Evolutionary conservation across 306 rosid genomes (phyloP).

Genomic region (Trichosanthes cucumerina): DNA sequence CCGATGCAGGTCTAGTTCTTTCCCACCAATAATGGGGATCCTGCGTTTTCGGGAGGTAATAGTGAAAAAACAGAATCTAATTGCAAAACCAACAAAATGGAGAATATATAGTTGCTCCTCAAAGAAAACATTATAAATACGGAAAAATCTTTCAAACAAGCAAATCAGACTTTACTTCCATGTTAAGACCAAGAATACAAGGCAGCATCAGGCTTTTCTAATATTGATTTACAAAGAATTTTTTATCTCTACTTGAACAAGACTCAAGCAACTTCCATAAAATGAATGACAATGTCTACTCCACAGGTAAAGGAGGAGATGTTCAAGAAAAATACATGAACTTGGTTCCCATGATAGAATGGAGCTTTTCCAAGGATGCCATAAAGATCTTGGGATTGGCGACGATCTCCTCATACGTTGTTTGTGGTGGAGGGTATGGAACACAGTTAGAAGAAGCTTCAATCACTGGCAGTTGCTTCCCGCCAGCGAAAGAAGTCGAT

Average conservation of each 20-base stretch:
- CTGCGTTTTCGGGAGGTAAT: slow-evolving; percentile 21
- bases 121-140: neutral
- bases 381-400: slow-evolving; percentile 45
- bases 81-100: neutral
- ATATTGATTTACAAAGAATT: neutral
- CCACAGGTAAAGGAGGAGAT: neutral
- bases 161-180: neutral
- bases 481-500: slow-evolving; percentile 43
- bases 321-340: slow-evolving; percentile 44
- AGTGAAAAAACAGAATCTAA: slow-evolving; percentile 9
- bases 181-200: neutral
- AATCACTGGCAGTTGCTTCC: slow-evolving; percentile 29
- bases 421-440: slow-evolving; percentile 49
- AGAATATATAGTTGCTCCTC: neutral
- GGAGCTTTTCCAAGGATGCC: slow-evolving; percentile 63
- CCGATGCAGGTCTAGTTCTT: slow-evolving; percentile 62
- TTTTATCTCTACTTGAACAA: neutral
- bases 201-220: neutral
- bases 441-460: slow-evolving; percentile 25
- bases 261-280: neutral
- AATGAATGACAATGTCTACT: neutral
- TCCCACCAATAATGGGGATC: slow-evolving; percentile 81
- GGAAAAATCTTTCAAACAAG: neutral
- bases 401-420: slow-evolving; percentile 47
- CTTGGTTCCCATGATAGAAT: slow-evolving; percentile 62